These are phyloP conservation scores for Curvularia verruculosa DNA, from an alignment of 2,329 filamentous ascomycete species.

Conservation along the genomic window DNA sequence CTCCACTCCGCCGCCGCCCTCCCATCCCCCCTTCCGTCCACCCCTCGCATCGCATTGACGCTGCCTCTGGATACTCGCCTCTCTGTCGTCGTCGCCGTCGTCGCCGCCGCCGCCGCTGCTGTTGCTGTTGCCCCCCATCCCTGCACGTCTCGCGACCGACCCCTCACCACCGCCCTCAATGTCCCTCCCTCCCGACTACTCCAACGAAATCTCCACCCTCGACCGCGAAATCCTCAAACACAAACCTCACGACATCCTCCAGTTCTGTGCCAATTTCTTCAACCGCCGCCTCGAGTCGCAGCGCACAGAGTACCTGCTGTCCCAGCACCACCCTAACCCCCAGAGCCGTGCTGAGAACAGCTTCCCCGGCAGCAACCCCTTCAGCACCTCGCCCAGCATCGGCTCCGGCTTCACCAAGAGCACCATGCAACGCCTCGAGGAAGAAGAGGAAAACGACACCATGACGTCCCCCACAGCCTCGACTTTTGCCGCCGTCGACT, in stretches of 20 bases:
- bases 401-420: constrained; percentile 52
- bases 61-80: constrained; percentile 38
- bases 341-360: constrained; percentile 65
- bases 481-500: constrained; percentile 52
- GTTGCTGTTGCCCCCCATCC: constrained; percentile 35
- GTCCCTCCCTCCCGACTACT: constrained; percentile 52
- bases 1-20: background rate
- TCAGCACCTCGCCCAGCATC: constrained; percentile 59
- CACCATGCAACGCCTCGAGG: constrained; percentile 68
- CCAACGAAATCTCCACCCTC: constrained; percentile 67
- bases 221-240: constrained; percentile 65
- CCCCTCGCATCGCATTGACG: constrained; percentile 22
- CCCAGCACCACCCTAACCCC: constrained; percentile 54
- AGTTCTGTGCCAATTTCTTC: constrained; percentile 75
- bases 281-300: constrained; percentile 68
- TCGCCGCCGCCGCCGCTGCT: no score
- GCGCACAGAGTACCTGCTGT: constrained; percentile 62
- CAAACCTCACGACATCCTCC: constrained; percentile 68
- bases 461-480: constrained; percentile 73
- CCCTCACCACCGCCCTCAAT: constrained; percentile 46
- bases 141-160: constrained; percentile 45
- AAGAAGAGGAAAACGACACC: constrained; percentile 81
- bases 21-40: constrained; percentile 5
- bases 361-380: constrained; percentile 82
- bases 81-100: constrained; percentile 27